Evolutionary conservation across 495 filamentous ascomycete genomes (phyloP), one percentile per base, ranked within the genome.

Genomic region (Durotheca rogersii): DNA sequence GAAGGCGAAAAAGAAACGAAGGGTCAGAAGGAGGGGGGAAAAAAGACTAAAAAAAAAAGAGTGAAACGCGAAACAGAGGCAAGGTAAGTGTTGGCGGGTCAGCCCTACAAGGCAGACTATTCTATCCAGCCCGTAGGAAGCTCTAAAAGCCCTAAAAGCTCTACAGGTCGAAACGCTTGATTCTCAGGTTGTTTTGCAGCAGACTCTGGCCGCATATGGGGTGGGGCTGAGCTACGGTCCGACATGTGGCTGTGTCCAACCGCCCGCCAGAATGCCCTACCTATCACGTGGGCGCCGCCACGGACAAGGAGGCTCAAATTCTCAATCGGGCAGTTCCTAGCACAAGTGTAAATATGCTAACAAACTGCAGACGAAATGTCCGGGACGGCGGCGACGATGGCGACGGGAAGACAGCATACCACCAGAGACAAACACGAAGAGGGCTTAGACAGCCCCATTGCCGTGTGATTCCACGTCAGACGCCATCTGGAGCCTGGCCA

Each of bases 81-180:
- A 30, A 33, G 39, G 53, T 58, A n/a, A n/a, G n/a, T n/a, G n/a
- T n/a, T n/a, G n/a, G n/a, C n/a, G n/a, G n/a, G n/a, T 58, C 54
- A 58, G 54, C 54, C 54, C 43, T 58, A 58, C 44, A 48, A 58
- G 54, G 54, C 54, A 58, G 48, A 58, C 48, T 58, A 27, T 9
- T 14, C 16, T 25, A 31, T 34, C 27, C 42, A 17, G 32, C 33
- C 33, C 36, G 14, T 41, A 7, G 19, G 25, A 38, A 57, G 33
- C 23, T 29, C 11, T 16, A 14, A 15, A 18, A 18, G 16, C 34
- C 39, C 34, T 15, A 19, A 4, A 4, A 27, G 23, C 23, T 27
- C 23, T 4, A 38, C 7, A 42, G 34, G 20, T 53, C 33, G 39
- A 53, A 52, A 51, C 48, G 14, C 12, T 33, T 34, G 44, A 14